Evolutionary conservation across 73 alveolate species (phyloP).

Genomic region (Strombidium stylifer): DNA sequence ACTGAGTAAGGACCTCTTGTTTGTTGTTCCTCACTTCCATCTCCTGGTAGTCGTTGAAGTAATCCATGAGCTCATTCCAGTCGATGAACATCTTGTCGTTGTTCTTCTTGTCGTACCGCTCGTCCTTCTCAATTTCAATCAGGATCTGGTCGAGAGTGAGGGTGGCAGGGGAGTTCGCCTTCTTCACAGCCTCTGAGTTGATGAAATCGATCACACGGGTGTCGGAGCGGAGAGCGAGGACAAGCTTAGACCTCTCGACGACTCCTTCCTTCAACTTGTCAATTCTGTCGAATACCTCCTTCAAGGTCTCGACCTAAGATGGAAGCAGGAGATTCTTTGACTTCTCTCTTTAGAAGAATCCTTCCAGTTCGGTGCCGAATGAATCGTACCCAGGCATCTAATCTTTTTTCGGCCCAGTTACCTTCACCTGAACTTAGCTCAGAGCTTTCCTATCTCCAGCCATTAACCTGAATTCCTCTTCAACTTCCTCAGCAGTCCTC

Average conservation of each 20-base stretch:
- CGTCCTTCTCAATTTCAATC: slow-evolving; percentile 52
- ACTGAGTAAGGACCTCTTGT: too few species aligned
- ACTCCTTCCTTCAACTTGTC: slow-evolving; percentile 50
- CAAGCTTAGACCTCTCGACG: slow-evolving; percentile 33
- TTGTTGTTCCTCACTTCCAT: slow-evolving; percentile 32
- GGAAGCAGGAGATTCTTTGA: slow-evolving; percentile 21
- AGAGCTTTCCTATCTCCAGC: background rate
- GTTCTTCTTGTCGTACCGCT: slow-evolving; percentile 1
- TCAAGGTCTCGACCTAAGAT: slow-evolving; percentile 35
- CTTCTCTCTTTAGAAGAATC: slow-evolving; percentile 8
- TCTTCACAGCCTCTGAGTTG: slow-evolving; percentile 51
- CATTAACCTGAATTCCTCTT: slow-evolving; percentile 13
- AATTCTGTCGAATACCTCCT: slow-evolving; percentile 48
- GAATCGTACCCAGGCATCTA: background rate
- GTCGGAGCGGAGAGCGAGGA: slow-evolving; percentile 47
- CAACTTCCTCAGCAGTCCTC: slow-evolving; percentile 9
- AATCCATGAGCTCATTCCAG: slow-evolving; percentile 54
- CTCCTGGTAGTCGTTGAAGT: slow-evolving; percentile 29
- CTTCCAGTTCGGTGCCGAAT: too few species aligned
- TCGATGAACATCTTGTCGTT: slow-evolving; percentile 62
- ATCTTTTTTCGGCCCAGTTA: background rate
- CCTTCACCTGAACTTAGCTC: too few species aligned
- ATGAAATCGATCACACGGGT: slow-evolving; percentile 49
- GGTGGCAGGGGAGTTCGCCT: slow-evolving; percentile 12
- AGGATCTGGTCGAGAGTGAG: slow-evolving; percentile 46